Evolutionary conservation across 164 flowering plant genomes (phyloP).

Genomic region (Aristolochia contorta): DNA sequence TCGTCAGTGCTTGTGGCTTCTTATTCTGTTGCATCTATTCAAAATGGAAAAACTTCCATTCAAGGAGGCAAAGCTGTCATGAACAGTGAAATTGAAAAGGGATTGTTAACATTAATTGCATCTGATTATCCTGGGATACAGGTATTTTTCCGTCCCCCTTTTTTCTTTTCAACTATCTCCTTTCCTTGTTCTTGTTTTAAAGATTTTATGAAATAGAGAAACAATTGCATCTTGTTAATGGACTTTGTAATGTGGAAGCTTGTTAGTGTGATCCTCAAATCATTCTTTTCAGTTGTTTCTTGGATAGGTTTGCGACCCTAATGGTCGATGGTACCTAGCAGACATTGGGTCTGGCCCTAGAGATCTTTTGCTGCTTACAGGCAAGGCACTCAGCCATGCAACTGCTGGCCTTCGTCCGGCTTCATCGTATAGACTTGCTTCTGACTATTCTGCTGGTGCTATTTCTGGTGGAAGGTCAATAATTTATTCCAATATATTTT

Average conservation of each 20-base stretch:
- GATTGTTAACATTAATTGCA: constrained; percentile 71
- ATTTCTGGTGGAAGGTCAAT: constrained; percentile 52
- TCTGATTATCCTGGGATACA: constrained; percentile 77
- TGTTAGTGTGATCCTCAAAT: constrained; percentile 15
- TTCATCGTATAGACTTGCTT: constrained; percentile 52
- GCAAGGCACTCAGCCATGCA: constrained; percentile 91
- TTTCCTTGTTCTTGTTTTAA: background rate
- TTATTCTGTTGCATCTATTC: constrained; percentile 38
- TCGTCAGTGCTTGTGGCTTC: constrained; percentile 81
- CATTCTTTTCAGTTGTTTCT: constrained; percentile 20
- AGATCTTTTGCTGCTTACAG: constrained; percentile 74
- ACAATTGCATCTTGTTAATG: too few species aligned
- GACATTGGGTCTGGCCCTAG: constrained; percentile 63
- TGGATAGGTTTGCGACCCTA: constrained; percentile 84
- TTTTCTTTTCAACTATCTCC: background rate
- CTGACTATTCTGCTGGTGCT: constrained; percentile 37
- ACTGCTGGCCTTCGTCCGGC: constrained; percentile 94
- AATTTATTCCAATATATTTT: background rate
- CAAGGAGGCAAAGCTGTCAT: constrained; percentile 53
- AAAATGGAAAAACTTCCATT: constrained; percentile 54
- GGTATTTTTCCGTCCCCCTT: constrained; percentile 43
- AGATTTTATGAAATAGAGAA: background rate
- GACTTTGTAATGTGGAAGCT: too few species aligned
- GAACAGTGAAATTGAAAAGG: constrained; percentile 75
- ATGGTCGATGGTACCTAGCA: constrained; percentile 90